Evolutionary conservation across 768 basidiomycete species (phyloP).

Genomic region (Rhodotorula taiwanensis): DNA sequence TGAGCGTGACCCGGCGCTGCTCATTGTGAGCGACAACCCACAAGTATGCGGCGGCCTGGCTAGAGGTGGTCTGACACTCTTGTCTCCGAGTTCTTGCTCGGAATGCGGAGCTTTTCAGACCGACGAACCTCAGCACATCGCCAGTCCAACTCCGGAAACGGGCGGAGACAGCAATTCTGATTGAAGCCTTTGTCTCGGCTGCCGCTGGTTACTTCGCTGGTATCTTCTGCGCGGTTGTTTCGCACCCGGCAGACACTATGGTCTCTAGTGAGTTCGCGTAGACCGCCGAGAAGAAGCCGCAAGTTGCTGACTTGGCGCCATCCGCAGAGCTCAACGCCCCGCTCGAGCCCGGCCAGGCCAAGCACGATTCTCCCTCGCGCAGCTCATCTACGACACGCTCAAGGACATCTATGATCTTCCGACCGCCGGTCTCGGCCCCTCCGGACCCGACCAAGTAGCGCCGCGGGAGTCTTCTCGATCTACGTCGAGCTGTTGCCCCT

Average conservation of each 20-base stretch:
- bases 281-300: neutral
- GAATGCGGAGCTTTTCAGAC: too few species aligned
- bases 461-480: neutral
- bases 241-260: conserved; percentile 42
- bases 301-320: neutral
- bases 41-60: too few species aligned
- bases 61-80: too few species aligned
- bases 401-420: conserved; percentile 47
- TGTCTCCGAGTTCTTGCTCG: too few species aligned
- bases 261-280: conserved; percentile 10
- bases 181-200: conserved; percentile 39
- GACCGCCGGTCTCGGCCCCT: conserved; percentile 26
- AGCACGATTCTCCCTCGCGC: conserved; percentile 17
- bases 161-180: too few species aligned
- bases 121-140: too few species aligned
- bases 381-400: conserved; percentile 86
- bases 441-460: conserved; percentile 26
- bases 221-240: conserved; percentile 41
- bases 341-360: conserved; percentile 34
- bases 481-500: neutral
- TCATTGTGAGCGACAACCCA: too few species aligned
- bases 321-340: conserved; percentile 39
- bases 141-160: too few species aligned
- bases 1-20: too few species aligned
- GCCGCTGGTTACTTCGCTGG: conserved; percentile 41